Evolutionary conservation across 1,284 basidiomycete species (phyloP).

Genomic region (Rhizoctonia solani): DNA sequence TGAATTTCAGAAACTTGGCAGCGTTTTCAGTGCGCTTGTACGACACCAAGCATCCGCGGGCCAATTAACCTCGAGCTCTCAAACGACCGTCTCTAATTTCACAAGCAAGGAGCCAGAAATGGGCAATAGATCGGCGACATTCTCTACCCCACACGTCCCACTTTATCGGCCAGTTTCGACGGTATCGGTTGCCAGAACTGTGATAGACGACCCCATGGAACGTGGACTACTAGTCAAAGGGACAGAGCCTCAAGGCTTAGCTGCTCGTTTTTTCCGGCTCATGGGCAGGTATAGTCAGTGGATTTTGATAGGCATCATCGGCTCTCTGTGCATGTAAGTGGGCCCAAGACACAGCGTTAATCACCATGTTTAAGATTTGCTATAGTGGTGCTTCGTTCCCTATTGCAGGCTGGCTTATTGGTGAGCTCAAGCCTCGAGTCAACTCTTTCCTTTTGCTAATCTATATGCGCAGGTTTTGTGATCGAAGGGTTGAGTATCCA

Average conservation of each 20-base stretch:
- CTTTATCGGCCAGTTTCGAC: conserved; percentile 4
- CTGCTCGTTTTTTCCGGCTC: background rate
- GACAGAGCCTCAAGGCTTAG: background rate
- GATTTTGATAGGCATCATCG: conserved; percentile 11
- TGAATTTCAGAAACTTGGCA: conserved; percentile 1
- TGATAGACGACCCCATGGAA: conserved; percentile 2
- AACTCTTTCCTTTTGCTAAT: background rate
- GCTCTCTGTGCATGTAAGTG: conserved; percentile 18
- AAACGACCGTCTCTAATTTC: background rate
- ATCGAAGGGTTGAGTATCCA: conserved; percentile 41
- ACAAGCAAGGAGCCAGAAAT: background rate
- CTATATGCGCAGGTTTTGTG: conserved; percentile 32
- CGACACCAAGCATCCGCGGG: background rate
- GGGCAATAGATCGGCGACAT: background rate
- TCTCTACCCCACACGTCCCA: background rate
- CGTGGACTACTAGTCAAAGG: background rate
- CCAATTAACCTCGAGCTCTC: background rate
- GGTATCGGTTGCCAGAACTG: background rate
- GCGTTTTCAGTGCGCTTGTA: conserved; percentile 29
- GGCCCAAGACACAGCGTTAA: background rate
- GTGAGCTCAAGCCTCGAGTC: conserved; percentile 24
- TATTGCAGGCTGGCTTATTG: conserved; percentile 45
- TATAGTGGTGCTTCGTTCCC: conserved; percentile 47
- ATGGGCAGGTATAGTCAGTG: background rate
- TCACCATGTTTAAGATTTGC: background rate